Percentiles rank a stretch among this genome's conserved stretches.
phyloP scores from a whole-genome alignment of 2,329 filamentous ascomycete genomes.

The Aspergillus sp. region DNA sequence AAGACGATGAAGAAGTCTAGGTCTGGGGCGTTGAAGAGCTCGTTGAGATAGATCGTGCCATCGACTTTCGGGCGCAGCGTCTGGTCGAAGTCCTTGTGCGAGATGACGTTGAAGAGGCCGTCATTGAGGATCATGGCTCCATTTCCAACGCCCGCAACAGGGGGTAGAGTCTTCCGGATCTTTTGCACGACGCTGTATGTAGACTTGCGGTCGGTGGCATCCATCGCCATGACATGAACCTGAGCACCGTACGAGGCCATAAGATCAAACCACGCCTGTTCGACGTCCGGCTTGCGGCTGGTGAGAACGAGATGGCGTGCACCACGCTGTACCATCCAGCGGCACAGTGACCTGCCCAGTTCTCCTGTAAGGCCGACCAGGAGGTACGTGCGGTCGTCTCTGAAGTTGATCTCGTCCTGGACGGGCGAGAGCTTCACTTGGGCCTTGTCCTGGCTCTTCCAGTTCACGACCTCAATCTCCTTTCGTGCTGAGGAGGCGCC shows the following conservation, averaged over 20 bases:
- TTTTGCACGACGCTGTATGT: neutral
- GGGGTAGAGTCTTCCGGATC: constrained; percentile 1
- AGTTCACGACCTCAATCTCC: neutral
- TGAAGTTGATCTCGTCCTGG: neutral
- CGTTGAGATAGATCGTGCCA: constrained; percentile 5
- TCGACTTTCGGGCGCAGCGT: constrained; percentile 8
- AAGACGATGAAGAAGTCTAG: constrained; percentile 18
- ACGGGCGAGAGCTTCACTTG: neutral
- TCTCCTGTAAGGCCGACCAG: constrained; percentile 1
- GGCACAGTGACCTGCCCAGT: neutral
- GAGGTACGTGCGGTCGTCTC: neutral
- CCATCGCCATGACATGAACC: neutral
- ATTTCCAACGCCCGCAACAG: constrained; percentile 12
- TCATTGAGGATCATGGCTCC: constrained; percentile 18
- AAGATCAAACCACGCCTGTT: neutral
- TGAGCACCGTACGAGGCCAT: neutral
- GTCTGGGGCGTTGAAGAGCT: neutral
- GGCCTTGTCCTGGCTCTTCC: neutral
- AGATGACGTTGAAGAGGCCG: constrained; percentile 7
- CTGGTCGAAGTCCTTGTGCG: neutral
- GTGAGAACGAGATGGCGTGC: constrained; percentile 1
- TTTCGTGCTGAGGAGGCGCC: neutral
- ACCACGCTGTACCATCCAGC: constrained; percentile 1
- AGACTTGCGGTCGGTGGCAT: constrained; percentile 3
- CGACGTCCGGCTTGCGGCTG: neutral